Evolutionary conservation across 2,329 filamentous ascomycete species (phyloP).

Genomic region (Metarhizium guizhouense): DNA sequence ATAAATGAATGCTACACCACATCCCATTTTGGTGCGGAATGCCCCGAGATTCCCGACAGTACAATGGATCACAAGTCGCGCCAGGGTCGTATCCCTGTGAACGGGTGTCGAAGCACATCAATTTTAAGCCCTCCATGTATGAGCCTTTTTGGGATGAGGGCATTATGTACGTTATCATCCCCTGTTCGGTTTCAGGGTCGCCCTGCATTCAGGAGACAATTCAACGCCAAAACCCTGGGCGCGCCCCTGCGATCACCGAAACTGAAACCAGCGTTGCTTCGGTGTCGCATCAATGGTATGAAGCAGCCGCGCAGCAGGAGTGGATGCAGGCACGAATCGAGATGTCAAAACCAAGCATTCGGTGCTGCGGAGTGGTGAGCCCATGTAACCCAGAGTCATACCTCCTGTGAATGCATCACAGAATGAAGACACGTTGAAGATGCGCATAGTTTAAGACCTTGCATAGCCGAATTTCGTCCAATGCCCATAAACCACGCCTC

Average conservation of each 20-base stretch:
- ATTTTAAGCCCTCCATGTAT: neutral
- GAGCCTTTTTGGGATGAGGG: neutral
- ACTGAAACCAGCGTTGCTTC: neutral
- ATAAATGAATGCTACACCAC: neutral
- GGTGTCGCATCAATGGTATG: neutral
- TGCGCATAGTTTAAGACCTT: neutral
- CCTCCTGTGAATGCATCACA: neutral
- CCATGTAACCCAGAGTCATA: neutral
- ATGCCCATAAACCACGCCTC: neutral
- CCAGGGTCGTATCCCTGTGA: neutral
- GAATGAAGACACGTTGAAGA: neutral
- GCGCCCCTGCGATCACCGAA: neutral
- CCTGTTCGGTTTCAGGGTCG: neutral
- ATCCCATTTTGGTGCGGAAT: neutral
- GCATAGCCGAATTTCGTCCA: neutral
- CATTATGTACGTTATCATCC: neutral
- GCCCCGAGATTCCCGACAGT: neutral
- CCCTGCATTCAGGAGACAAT: neutral
- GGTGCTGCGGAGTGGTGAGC: no score
- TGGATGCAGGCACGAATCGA: no score
- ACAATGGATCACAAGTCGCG: neutral
- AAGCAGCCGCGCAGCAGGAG: neutral
- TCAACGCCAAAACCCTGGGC: neutral
- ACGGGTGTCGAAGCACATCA: neutral
- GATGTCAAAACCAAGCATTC: no score